Percentiles rank a stretch among this genome's conserved stretches.
These are phyloP conservation scores for Penicillium sp. DNA, from an alignment of 2,329 filamentous ascomycete species.

Conservation along the genomic window DNA sequence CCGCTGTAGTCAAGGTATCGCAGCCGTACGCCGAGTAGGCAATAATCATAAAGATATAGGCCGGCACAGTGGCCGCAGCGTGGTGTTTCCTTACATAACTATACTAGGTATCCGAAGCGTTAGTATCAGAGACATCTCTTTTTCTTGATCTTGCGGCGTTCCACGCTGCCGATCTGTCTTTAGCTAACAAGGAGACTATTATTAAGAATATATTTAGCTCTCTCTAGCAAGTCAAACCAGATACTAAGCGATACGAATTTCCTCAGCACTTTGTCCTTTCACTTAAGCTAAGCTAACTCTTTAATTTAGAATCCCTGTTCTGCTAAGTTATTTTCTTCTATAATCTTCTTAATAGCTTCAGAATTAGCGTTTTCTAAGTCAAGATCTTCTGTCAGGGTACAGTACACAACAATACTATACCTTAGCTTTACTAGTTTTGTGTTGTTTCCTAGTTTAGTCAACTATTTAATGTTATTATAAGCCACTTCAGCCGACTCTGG, in stretches of 20 bases:
- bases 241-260: conserved; percentile 27
- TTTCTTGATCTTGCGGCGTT: conserved; percentile 22
- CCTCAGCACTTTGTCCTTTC: conserved; percentile 26
- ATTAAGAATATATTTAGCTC: conserved; percentile 25
- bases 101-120: conserved; percentile 28
- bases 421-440: too few relatives aligned
- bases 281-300: conserved; percentile 31
- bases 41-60: too few relatives aligned
- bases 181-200: conserved; percentile 25
- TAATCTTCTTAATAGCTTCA: too few relatives aligned
- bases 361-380: too few relatives aligned
- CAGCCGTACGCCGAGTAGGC: conserved; percentile 18
- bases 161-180: conserved; percentile 26
- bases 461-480: not conserved
- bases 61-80: conserved; percentile 26
- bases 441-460: too few relatives aligned
- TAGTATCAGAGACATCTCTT: conserved; percentile 28
- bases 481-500: not conserved
- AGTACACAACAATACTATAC: too few relatives aligned
- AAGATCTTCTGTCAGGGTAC: too few relatives aligned
- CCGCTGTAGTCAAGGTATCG: conserved; percentile 25
- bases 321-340: conserved; percentile 24
- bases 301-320: conserved; percentile 25
- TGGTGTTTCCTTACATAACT: conserved; percentile 27
- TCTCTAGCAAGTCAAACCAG: conserved; percentile 30